Base-by-base conservation (phyloP, 2,329 filamentous ascomycete species). In the Aspergillus sojae region DNA sequence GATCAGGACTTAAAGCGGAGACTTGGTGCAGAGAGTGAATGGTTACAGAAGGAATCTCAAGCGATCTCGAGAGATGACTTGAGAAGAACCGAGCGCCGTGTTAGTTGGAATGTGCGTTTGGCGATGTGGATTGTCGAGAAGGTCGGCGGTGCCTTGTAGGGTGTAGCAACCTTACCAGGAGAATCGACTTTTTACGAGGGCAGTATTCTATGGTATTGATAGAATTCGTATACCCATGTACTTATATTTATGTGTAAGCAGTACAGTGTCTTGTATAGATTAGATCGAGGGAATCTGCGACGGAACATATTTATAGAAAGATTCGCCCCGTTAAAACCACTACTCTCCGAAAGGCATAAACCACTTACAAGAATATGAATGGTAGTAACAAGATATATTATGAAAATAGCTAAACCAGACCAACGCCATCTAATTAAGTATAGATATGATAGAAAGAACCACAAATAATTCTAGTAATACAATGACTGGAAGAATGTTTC, bases 51-150 rank as follows among this genome's bases (percentile, higher is more conserved):
- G 63, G 85, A 94, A 74, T 89, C 94, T 1, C 83, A 78, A 61
- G 81, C 81, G 10, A 86, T 95, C 26, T 90, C 87, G 12, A 83
- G 90, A 65, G 90, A 92, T 61, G 94, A 97, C 77, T 90, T 97
- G 77, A 87, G 90, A 58, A 90, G 83, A 71, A 88, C 87, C 6
- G 95, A 99, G 75, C 85, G 95, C 65, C 88, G 92, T 62, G 95
- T 98, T 0, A 89, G 93, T 1, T 82, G 96, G 73, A 89, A 93
- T 76, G 95, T 99, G 45, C 83, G 92, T 63, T 78, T 96, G 65
- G 92, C 93, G 4, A 97, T 98, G 93, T 96, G 92, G 93, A 91
- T 97, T 78, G 94, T 97, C 5, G 87, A 88, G 70, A 82, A 92
- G 39, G 86, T 97, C 9, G 94, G 94, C 0, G 94, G 94, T 16